Base-by-base conservation (phyloP, 2,329 filamentous ascomycete genomes). In the Pyrenophora seminiperda region DNA sequence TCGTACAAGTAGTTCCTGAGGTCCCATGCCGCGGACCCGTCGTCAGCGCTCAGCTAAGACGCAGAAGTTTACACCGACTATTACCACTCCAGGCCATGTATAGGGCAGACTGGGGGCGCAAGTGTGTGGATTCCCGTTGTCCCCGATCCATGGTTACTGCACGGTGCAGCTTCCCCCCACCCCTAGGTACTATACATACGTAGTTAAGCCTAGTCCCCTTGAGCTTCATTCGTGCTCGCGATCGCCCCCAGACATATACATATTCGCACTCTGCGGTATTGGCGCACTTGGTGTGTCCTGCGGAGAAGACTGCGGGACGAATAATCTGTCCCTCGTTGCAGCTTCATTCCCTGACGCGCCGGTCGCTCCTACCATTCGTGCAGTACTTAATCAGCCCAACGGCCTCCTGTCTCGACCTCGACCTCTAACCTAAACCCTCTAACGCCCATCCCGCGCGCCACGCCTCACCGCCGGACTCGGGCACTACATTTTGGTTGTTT, bases 361-460 rank as follows among this genome's bases (percentile, higher is more conserved):
- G 58, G 60, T 47, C 56, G 54, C 60, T 58, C 48, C 45, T 53
- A 43, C 50, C 47, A 33, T 51, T 45, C 31, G 50, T 50, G 45
- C 53, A 46, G 43, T 58, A 55, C 59, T 54, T 61, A 58, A 62
- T 65, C 56, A 63, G 47, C 61, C 50, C 56, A 46, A 30, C 54
- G 43, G 33, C 55, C 51, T 46, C 55, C 51, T 42, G 51, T 53
- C 55, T 40, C 49, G 39, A 52, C 49, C 44, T 38, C 47, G 27
- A 47, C 19, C 50, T 44, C 43, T 39, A 17, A 47, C 47, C 32
- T 27, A 27, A 22, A 27, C 24, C 24, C 24, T 27, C 10, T 27
- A 27, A 27, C 24, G 18, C 38, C 36, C 43, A 33, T 44, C 39
- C 34, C 37, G 27, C 41, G 30, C 41, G 44, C 34, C 44, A 31